Conservation (phyloP, 345 rosid genomes). For the Eucalyptus cloeziana region DNA sequence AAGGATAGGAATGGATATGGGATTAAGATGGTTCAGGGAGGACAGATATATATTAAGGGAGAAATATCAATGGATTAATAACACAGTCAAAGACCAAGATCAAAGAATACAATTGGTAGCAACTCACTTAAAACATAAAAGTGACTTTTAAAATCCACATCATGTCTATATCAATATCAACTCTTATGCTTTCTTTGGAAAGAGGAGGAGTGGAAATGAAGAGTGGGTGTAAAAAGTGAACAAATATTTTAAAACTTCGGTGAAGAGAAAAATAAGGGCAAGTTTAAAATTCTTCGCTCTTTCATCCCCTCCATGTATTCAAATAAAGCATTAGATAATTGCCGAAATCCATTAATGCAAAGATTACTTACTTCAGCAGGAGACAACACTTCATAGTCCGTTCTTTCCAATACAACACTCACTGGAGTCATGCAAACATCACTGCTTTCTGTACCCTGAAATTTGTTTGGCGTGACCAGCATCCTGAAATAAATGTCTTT, state of each 20-base stretch:
- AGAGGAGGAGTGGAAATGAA: neutral
- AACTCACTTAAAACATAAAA: neutral
- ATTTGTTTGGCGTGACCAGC: neutral
- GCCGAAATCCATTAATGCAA: neutral
- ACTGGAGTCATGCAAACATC: constrained; percentile 1
- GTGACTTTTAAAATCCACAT: neutral
- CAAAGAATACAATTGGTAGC: neutral
- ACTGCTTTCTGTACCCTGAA: neutral
- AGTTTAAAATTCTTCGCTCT: neutral
- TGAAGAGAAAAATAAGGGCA: neutral
- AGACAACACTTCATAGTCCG: neutral
- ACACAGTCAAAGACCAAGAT: neutral
- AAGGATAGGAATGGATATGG: neutral
- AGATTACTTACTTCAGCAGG: constrained; percentile 3
- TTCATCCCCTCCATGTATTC: neutral
- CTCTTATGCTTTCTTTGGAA: neutral
- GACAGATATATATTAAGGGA: neutral
- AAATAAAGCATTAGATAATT: neutral
- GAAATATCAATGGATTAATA: neutral
- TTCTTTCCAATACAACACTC: constrained; percentile 1
- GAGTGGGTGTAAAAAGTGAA: neutral
- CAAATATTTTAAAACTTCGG: neutral
- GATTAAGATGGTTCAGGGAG: neutral
- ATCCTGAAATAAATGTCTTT: neutral
- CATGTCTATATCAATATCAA: neutral